A percentile compares a stretch with the other conserved stretches of the same genome.
Conservation (phyloP, 2,329 filamentous ascomycete genomes). For the Cyphellophora attinorum region DNA sequence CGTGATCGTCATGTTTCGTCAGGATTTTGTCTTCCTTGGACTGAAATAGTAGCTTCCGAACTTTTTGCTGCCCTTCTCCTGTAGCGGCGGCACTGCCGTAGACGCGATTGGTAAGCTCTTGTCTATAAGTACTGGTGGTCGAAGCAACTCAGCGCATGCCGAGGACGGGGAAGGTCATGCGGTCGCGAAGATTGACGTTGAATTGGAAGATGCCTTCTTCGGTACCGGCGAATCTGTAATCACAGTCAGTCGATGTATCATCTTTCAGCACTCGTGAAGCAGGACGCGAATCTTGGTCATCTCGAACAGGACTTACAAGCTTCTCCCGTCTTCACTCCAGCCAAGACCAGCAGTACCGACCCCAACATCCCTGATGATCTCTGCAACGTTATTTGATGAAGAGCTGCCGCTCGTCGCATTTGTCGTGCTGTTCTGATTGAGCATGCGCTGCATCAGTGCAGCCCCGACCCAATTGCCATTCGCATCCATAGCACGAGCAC, state of each 20-base stretch:
- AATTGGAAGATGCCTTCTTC: constrained; percentile 39
- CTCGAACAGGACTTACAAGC: constrained; percentile 30
- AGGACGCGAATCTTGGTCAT: too few relatives aligned
- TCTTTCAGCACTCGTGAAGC: too few relatives aligned
- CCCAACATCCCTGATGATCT: constrained; percentile 27
- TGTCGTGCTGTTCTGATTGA: constrained; percentile 17
- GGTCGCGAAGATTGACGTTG: constrained; percentile 35
- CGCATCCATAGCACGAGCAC: constrained; percentile 12
- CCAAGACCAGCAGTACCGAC: constrained; percentile 36
- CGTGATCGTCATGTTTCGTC: too few relatives aligned
- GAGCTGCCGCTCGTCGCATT: background rate
- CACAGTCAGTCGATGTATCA: too few relatives aligned
- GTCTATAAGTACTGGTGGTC: too few relatives aligned
- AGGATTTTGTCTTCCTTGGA: too few relatives aligned
- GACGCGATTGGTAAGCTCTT: too few relatives aligned
- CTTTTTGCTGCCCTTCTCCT: too few relatives aligned
- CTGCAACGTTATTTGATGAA: constrained; percentile 16
- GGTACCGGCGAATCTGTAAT: constrained; percentile 35
- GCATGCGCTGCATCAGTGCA: constrained; percentile 23
- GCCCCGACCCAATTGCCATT: constrained; percentile 19
- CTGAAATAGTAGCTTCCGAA: too few relatives aligned
- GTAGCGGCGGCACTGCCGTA: too few relatives aligned
- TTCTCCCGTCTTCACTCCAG: constrained; percentile 36
- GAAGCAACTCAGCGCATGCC: constrained; percentile 31
- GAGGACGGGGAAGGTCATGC: constrained; percentile 37